phyloP scores from a whole-genome alignment of 352 stramenopile genomes.

The Pythium guiyangense region DNA sequence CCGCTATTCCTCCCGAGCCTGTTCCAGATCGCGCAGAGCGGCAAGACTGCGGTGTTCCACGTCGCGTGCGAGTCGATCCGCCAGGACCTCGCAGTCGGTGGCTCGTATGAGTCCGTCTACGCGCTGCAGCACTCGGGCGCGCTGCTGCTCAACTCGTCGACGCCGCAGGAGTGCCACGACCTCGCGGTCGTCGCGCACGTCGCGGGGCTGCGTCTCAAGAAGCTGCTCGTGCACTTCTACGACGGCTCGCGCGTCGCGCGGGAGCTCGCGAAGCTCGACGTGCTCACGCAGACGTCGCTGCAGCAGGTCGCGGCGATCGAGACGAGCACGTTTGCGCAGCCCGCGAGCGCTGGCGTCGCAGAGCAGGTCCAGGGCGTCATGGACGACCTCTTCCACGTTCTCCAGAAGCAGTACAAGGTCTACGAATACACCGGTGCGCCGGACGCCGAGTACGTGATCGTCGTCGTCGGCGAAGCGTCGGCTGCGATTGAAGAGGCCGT shows the following conservation, averaged over 20 bases:
- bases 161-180: constrained; percentile 73
- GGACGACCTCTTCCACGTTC: constrained; percentile 68
- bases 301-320: constrained; percentile 37
- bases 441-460: constrained; percentile 67
- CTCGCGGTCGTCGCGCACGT: constrained; percentile 74
- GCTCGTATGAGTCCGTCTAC: constrained; percentile 63
- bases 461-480: constrained; percentile 63
- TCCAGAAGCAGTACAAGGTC: constrained; percentile 74
- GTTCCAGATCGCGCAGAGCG: constrained; percentile 47
- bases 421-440: constrained; percentile 72
- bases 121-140: constrained; percentile 66
- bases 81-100: constrained; percentile 46
- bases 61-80: constrained; percentile 53
- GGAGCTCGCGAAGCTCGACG: constrained; percentile 56
- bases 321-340: constrained; percentile 5
- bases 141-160: constrained; percentile 65
- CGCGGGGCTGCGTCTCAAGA: constrained; percentile 46
- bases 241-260: constrained; percentile 60
- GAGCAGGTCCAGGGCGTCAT: constrained; percentile 72
- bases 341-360: constrained; percentile 24
- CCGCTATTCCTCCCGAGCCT: constrained; percentile 71
- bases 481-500: constrained; percentile 51
- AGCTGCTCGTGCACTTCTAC: constrained; percentile 80
- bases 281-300: constrained; percentile 48
- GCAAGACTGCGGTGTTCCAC: constrained; percentile 48